Percentiles rank a stretch among this genome's conserved stretches.
Conservation (phyloP, 805 yeast species). For the Saccharomycopsis sp. region DNA sequence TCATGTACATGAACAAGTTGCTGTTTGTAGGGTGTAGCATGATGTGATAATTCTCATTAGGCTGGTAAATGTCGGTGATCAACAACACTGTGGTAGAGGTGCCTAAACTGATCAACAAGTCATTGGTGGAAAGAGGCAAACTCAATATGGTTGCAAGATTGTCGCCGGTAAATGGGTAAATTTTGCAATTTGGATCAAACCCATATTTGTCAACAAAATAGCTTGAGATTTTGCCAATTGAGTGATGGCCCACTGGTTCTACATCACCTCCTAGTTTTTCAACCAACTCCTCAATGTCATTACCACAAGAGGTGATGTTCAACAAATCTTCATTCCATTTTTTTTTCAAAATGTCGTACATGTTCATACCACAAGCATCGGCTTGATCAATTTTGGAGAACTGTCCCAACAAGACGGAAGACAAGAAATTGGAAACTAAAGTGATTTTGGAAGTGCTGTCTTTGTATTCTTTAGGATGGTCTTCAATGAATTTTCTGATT, state of each 20-base stretch:
- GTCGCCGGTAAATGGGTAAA: constrained; percentile 83
- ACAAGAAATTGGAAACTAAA: constrained; percentile 69
- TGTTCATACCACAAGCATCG: constrained; percentile 91
- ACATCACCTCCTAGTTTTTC: constrained; percentile 43
- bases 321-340: constrained; percentile 50
- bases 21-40: constrained; percentile 80
- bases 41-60: constrained; percentile 76
- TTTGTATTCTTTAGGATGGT: constrained; percentile 42
- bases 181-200: constrained; percentile 43
- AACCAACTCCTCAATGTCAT: constrained; percentile 30
- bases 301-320: constrained; percentile 4
- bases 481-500: constrained; percentile 58
- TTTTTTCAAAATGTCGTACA: constrained; percentile 58
- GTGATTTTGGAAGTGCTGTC: constrained; percentile 57
- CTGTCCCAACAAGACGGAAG: constrained; percentile 59
- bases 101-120: constrained; percentile 74
- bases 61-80: constrained; percentile 67
- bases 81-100: constrained; percentile 85
- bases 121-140: constrained; percentile 66
- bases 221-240: constrained; percentile 43
- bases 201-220: constrained; percentile 64
- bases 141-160: constrained; percentile 83
- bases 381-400: constrained; percentile 64
- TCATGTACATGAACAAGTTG: constrained; percentile 83
- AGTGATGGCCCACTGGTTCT: constrained; percentile 39